Evolutionary conservation across 2,329 filamentous ascomycete genomes (phyloP).

Genomic region (Talaromyces sp.): DNA sequence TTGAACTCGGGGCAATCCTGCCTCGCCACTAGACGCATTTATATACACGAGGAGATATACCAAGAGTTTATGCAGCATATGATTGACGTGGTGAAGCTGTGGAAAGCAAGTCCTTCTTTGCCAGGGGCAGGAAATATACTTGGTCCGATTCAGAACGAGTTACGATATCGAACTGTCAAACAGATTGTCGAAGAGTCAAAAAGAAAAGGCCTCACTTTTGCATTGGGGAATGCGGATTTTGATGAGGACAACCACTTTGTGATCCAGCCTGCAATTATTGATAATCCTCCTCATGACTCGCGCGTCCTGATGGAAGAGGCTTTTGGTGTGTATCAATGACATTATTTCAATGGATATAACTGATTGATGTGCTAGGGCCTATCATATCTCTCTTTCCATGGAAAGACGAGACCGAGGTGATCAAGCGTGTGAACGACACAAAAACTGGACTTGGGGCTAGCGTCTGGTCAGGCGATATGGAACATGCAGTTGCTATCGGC

Average conservation of each 20-base stretch:
- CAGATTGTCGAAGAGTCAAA: slow-evolving; percentile 54
- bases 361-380: slow-evolving; percentile 40
- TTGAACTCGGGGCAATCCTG: slow-evolving; percentile 57
- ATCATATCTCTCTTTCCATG: slow-evolving; percentile 60
- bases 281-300: slow-evolving; percentile 53
- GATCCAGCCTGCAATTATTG: slow-evolving; percentile 55
- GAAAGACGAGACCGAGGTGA: slow-evolving; percentile 48
- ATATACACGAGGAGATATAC: slow-evolving; percentile 57
- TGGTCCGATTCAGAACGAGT: slow-evolving; percentile 60
- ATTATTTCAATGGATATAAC: neutral
- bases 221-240: slow-evolving; percentile 45
- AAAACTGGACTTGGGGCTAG: slow-evolving; percentile 47
- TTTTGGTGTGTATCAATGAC: slow-evolving; percentile 42
- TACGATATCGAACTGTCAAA: slow-evolving; percentile 59
- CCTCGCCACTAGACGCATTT: slow-evolving; percentile 53
- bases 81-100: slow-evolving; percentile 38
- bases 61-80: slow-evolving; percentile 46
- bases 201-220: slow-evolving; percentile 51
- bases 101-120: slow-evolving; percentile 24
- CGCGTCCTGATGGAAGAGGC: slow-evolving; percentile 55
- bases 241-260: slow-evolving; percentile 48
- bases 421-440: slow-evolving; percentile 41
- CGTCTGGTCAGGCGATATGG: slow-evolving; percentile 47
- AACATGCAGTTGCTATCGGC: slow-evolving; percentile 42
- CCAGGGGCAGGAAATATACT: slow-evolving; percentile 46